phyloP scores from a whole-genome alignment of 352 stramenopile species.

The Phytophthora pseudosyringae region DNA sequence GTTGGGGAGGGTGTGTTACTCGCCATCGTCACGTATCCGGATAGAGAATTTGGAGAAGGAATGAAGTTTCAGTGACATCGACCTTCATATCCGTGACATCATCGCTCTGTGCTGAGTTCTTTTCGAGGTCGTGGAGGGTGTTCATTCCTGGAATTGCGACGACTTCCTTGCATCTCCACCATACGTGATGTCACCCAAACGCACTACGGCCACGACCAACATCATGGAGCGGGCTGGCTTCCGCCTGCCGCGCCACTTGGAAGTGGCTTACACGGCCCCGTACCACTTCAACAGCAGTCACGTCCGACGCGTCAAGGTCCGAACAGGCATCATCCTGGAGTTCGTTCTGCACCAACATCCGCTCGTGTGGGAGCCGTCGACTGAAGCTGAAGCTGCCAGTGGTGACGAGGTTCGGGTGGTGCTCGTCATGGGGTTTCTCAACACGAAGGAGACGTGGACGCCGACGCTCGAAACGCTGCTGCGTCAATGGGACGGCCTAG shows the following conservation, averaged over 20 bases:
- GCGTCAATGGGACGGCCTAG: conserved; percentile 29
- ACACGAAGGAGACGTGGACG: conserved; percentile 52
- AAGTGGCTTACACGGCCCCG: conserved; percentile 38
- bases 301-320: conserved; percentile 35
- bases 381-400: not conserved
- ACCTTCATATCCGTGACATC: conserved; percentile 29
- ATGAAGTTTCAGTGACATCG: conserved; percentile 23
- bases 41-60: not conserved
- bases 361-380: conserved; percentile 11
- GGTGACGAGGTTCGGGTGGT: conserved; percentile 36
- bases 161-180: not conserved
- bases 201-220: conserved; percentile 22
- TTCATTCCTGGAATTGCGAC: conserved; percentile 19
- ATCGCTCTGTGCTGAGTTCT: not conserved
- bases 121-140: not conserved
- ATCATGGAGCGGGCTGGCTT: conserved; percentile 24
- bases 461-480: conserved; percentile 46
- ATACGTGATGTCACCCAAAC: conserved; percentile 13
- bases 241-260: conserved; percentile 39
- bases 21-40: conserved; percentile 17
- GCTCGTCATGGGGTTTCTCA: conserved; percentile 53
- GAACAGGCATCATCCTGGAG: conserved; percentile 46
- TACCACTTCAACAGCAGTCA: conserved; percentile 40
- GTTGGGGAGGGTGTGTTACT: not conserved
- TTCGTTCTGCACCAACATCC: conserved; percentile 44